These are phyloP conservation scores for Malus orientalis DNA, from an alignment of 306 rosid species.

Conservation along the genomic window DNA sequence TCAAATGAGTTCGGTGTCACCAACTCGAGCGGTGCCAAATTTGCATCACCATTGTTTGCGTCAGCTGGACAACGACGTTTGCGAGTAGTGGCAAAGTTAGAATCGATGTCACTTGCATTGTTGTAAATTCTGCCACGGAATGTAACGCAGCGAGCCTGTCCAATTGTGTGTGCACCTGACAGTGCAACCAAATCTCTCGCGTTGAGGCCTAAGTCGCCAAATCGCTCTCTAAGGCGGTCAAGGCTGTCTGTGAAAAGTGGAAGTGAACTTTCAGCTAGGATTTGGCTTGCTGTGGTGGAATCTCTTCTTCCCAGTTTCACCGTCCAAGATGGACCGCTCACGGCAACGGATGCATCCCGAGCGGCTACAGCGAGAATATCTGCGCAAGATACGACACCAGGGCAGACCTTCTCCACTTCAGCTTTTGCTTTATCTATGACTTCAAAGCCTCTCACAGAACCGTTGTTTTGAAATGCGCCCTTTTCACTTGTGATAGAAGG, in stretches of 20 bases:
- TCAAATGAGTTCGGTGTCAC: slow-evolving; percentile 55
- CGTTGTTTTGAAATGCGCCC: slow-evolving; percentile 15
- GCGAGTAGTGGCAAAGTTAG: slow-evolving; percentile 40
- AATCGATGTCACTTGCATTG: slow-evolving; percentile 36
- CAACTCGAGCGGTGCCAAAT: slow-evolving; percentile 45
- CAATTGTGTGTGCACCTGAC: slow-evolving; percentile 45
- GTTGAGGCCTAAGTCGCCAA: slow-evolving; percentile 18
- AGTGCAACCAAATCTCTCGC: slow-evolving; percentile 34
- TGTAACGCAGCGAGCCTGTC: slow-evolving; percentile 44
- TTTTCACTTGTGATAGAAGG: slow-evolving; percentile 27
- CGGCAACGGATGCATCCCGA: slow-evolving; percentile 53
- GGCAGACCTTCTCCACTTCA: slow-evolving; percentile 46
- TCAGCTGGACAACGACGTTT: slow-evolving; percentile 32
- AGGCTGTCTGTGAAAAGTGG: slow-evolving; percentile 24
- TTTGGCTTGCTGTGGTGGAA: slow-evolving; percentile 17
- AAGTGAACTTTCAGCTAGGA: slow-evolving; percentile 18
- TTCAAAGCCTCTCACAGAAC: slow-evolving; percentile 35
- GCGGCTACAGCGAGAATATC: slow-evolving; percentile 50
- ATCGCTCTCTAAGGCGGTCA: background rate
- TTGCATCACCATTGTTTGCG: slow-evolving; percentile 4
- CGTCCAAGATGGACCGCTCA: slow-evolving; percentile 40
- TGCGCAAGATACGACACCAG: slow-evolving; percentile 42
- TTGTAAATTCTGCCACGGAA: slow-evolving; percentile 44
- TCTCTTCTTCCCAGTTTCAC: slow-evolving; percentile 40
- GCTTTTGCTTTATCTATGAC: slow-evolving; percentile 49